Evolutionary conservation across 202 grass and related monocot species (phyloP).

Genomic region (Saccharum hybrid): DNA sequence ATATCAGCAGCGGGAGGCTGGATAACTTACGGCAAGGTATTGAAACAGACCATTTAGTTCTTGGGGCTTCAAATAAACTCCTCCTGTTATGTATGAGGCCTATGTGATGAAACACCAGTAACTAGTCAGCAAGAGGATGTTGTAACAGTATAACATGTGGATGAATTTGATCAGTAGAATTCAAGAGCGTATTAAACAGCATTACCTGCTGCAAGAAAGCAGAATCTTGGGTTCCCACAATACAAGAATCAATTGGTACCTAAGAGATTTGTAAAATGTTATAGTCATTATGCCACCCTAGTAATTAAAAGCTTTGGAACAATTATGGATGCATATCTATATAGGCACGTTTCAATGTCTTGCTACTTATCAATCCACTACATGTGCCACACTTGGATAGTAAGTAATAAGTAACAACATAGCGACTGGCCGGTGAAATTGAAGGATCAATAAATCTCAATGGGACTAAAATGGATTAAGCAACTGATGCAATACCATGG

Average conservation of each 20-base stretch:
- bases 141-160: neutral
- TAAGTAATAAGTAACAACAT: constrained; percentile 2
- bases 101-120: constrained; percentile 48
- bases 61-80: constrained; percentile 97
- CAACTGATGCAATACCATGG: constrained; percentile 61
- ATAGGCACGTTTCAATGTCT: neutral
- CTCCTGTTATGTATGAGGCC: constrained; percentile 94
- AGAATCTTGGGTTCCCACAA: constrained; percentile 86
- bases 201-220: constrained; percentile 96
- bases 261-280: constrained; percentile 45
- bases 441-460: constrained; percentile 1
- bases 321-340: constrained; percentile 13
- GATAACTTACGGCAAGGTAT: constrained; percentile 78
- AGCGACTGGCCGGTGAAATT: constrained; percentile 5
- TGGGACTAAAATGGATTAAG: constrained; percentile 17
- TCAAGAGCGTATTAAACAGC: neutral
- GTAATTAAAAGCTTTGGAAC: neutral
- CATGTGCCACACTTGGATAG: neutral
- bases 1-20: neutral
- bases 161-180: constrained; percentile 21
- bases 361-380: constrained; percentile 26
- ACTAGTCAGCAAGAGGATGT: constrained; percentile 31
- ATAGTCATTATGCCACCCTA: neutral
- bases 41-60: constrained; percentile 84
- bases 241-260: constrained; percentile 96